Evolutionary conservation across 192 early-diverging fungal species (phyloP), one percentile per base, ranked within the genome.

Genomic region (Backusella tarrabulga): DNA sequence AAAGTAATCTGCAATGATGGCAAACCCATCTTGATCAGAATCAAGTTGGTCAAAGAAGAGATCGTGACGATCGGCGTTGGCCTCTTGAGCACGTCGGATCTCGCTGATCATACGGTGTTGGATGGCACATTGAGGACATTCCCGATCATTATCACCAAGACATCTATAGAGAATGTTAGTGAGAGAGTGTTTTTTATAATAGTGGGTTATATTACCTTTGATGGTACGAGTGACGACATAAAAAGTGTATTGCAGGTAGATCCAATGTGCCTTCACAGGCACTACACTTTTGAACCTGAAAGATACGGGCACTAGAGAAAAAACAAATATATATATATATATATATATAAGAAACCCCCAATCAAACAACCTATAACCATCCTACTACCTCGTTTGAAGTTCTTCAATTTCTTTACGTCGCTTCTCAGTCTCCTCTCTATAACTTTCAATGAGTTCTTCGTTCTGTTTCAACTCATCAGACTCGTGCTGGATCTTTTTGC

Each of bases 141-240:
- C 88, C 21, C 85, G 78, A 34, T 90, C 89, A 44, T 81, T 76
- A 67, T 90, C 89, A 17, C 85, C 79, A 32, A 90, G 68, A 67
- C 89, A 90, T n/a, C 85, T 83, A 78, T 3, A 40, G 36, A 26
- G 60, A 69, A 38, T 23, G 32, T 6, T 35, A 40, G 38, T 71
- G 2, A 68, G 19, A 70, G 40, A n/a, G 23, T 60, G 6, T 12
- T 26, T 29, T 29, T 29, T 29, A 29, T 29, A 1, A 1, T 29
- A 29, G 0, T 29, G 0, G 0, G 1, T 29, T 1, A 29, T 32
- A 32, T 32, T 32, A 95, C 81, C 95, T 83, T 77, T 95, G 92
- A 82, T 99, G 98, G 79, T 93, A 99, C 56, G 95, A 95, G 76
- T 99, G 98, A 74, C 93, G 89, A 86, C 98, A 99, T 77, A 97